Base-by-base conservation (phyloP, 116 monocot species). In the Papilionanthe hybrid region DNA sequence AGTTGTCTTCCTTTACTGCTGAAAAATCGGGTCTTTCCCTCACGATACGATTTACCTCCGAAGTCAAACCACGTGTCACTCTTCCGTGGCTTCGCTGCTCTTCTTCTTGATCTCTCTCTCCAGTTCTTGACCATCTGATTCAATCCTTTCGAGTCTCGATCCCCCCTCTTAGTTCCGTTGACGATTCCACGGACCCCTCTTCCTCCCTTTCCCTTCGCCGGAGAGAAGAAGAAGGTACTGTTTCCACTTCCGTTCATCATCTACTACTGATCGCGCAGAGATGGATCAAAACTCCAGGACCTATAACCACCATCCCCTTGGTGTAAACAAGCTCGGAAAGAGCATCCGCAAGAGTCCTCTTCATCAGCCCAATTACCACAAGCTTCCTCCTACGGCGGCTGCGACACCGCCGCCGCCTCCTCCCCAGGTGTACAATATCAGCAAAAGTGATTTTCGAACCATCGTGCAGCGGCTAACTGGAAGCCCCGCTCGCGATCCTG, bases 391-490 rank as follows among this genome's bases (percentile, higher is more conserved):
- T 32, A 77, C 65, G 42, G 82, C 18, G 20, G 75, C 13, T 1
- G 55, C 32, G 42, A 48, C 56, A 19, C 83, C 27, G 77, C 87
- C 7, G 17, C 87, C 56, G 55, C 85, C 71, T 22, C 91, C 71
- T 74, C 86, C 97, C 25, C 92, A 92, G 83, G 91, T 94, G 7
- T 94, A 94, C 87, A 94, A 92, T 84, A 92, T 94, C 87, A 92
- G 86, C 88, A 94, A 94, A 86, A 94, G 90, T 88, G 94, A 97
- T 15, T 97, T 97, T 89, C 89, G 94, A 1, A 86, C 78, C 78
- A 83, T 97, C 78, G 97, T 95, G 58, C 97, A 97, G 86, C 92
- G 91, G 84, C 92, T 97, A 81, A 97, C 97, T 47, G 89, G 89
- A 1, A 88, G 85, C 30, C 88, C 88, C 10, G 79, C 87, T 1